These are phyloP conservation scores for Fusarium sp. DNA, from an alignment of 2,329 filamentous ascomycete genomes.

Conservation along the genomic window DNA sequence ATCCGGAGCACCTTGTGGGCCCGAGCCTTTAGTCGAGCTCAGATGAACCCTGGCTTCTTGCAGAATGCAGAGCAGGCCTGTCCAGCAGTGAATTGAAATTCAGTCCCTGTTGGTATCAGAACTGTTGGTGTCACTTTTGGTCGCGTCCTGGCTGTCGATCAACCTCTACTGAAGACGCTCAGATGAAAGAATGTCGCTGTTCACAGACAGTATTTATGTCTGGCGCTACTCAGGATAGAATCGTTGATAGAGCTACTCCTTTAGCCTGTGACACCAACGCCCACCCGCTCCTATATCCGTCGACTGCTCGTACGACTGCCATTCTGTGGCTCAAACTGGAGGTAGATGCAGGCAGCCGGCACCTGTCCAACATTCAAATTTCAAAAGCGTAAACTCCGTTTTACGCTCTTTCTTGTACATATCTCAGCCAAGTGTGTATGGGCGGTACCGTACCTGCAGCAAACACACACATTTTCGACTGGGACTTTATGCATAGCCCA, in stretches of 20 bases:
- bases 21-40: slow-evolving; percentile 20
- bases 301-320: slow-evolving; percentile 33
- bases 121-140: slow-evolving; percentile 1
- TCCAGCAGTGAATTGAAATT: slow-evolving; percentile 6
- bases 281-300: slow-evolving; percentile 25
- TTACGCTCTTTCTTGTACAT: neutral
- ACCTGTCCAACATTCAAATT: slow-evolving; percentile 13
- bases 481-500: slow-evolving; percentile 8
- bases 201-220: neutral
- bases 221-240: neutral
- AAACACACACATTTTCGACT: slow-evolving; percentile 30
- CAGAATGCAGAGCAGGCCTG: neutral
- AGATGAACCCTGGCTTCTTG: slow-evolving; percentile 18
- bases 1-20: slow-evolving; percentile 36
- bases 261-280: slow-evolving; percentile 8
- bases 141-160: slow-evolving; percentile 27
- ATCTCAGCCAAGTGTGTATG: slow-evolving; percentile 1
- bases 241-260: slow-evolving; percentile 25
- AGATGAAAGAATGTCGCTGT: neutral
- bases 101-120: slow-evolving; percentile 19
- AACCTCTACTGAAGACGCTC: slow-evolving; percentile 5
- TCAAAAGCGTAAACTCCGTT: too few relatives aligned
- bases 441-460: slow-evolving; percentile 41
- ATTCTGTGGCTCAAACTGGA: slow-evolving; percentile 26
- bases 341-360: slow-evolving; percentile 22